Evolutionary conservation across 2,329 filamentous ascomycete species (phyloP).

Genomic region (Sporothrix protearum): DNA sequence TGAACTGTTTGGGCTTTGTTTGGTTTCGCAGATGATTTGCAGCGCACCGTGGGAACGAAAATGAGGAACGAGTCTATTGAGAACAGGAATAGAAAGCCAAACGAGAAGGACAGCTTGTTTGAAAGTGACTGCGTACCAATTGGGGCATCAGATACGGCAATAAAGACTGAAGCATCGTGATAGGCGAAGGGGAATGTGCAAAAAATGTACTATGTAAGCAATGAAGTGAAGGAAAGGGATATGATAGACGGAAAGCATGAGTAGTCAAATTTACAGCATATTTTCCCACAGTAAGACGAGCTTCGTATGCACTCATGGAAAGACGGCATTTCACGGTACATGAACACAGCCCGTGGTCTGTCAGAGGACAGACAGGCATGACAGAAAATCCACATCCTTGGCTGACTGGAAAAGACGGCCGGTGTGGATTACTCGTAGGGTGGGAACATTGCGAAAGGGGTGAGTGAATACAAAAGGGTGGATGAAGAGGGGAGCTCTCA

Average conservation of each 20-base stretch:
- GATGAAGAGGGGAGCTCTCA: neutral
- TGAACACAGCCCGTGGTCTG: neutral
- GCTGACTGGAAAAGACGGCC: neutral
- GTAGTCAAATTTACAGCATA: neutral
- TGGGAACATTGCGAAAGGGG: neutral
- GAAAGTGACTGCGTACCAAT: neutral
- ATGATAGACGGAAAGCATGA: neutral
- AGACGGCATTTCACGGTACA: neutral
- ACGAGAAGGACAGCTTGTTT: neutral
- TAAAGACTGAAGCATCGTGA: neutral
- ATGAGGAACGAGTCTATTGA: neutral
- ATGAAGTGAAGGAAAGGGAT: neutral
- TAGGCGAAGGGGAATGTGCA: neutral
- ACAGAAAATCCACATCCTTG: neutral
- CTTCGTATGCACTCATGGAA: neutral
- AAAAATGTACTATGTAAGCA: neutral
- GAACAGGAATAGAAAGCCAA: neutral
- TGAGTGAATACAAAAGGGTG: neutral
- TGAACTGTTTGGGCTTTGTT: neutral
- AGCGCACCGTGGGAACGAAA: neutral
- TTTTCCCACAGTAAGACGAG: neutral
- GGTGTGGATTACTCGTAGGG: neutral
- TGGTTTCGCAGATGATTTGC: conserved; percentile 2
- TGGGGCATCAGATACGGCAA: neutral
- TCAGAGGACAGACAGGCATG: neutral